Evolutionary conservation across 768 basidiomycete species (phyloP), one percentile per base, ranked within the genome.

Genomic region (Mycena galericulata): DNA sequence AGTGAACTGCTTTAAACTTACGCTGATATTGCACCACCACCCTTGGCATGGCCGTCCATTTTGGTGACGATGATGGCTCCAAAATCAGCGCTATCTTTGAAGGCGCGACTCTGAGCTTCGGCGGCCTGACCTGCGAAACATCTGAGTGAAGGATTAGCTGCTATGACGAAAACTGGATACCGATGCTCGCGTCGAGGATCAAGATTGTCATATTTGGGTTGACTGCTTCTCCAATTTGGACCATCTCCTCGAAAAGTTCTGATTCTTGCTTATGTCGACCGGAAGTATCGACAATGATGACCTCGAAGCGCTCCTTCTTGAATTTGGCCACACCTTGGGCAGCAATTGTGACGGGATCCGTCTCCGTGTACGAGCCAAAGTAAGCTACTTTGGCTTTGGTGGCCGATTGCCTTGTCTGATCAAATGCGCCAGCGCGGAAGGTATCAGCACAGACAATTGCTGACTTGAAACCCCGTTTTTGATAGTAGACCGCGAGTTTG

Each of bases 21-120:
- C 97, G 97, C 97, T 49, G 98, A 99, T 67, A 99, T 99, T 32
- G 98, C 98, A 26, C 98, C 98, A 79, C 98, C 98, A 62, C 98
- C 98, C 78, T 98, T 99, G 1, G 98, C 98, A 75, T 99, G 98
- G 5, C 98, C 98, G 74, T 99, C 98, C 91, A 99, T 95, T 82
- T 99, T 99, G 14, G 98, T 99, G 18, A 99, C 98, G 67, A 99
- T 98, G 72, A 99, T 99, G 2, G 97, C 98, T 64, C 97, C 98
- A 77, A 99, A 99, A 77, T 98, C 90, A 24, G 96, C 94, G 67
- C 93, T 95, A 69, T 99, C 97, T 81, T 99, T 99, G 87, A 99
- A 99, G 1, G 98, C 98, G 45, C 90, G 89, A 78, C 93, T 93
- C 76, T 99, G 98, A 7, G 94, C 93, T 77, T 99, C 98, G 17